Base-by-base conservation (phyloP, 805 yeast genomes). In the Candida vaughaniae region DNA sequence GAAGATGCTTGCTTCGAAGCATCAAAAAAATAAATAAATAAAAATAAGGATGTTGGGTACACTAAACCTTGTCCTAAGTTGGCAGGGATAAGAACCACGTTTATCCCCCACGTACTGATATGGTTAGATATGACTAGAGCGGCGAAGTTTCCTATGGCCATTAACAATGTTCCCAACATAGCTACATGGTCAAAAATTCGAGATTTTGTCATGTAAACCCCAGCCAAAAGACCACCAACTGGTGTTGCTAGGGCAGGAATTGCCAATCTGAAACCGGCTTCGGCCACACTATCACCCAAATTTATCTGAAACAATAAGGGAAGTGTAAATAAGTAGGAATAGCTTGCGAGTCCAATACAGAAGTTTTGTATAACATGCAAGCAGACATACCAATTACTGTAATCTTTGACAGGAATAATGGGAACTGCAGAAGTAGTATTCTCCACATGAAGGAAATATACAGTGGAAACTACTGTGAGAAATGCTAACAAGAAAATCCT, bases 271-370 rank as follows among this genome's bases (percentile, higher is more conserved):
- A 68, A 46, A 2, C 75, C 75, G 5, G 72, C 69, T 42, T 49
- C 48, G 3, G 73, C 55, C 2, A 71, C 56, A 0, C 69, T 38
- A 42, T 69, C 73, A 3, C 64, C 68, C 11, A 64, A 48, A 2
- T 62, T 66, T 14, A 69, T 54, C 41, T 69, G 75, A 33, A 70
- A 67, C 25, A 68, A 53, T 18, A 67, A 49, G 1, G 75, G 76
- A 1, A 69, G 45, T 4, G 66, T 60, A 47, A 69, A 69, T 17
- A 69, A 48, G 39, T 66, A 66, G 0, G 75, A 69, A 42, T 54
- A 64, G 31, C 60, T 51, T 5, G 67, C 58, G 31, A 67, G 54
- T 2, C 74, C 74, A 9, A 67, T 53, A 16, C 66, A 45, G 32
- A 60, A 51, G 15, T 65, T 62, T 9, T 58, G 55, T n/a, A 50